These are phyloP conservation scores for Amphirosellinia nigrospora DNA, from an alignment of 495 filamentous ascomycete species.

Conservation along the genomic window DNA sequence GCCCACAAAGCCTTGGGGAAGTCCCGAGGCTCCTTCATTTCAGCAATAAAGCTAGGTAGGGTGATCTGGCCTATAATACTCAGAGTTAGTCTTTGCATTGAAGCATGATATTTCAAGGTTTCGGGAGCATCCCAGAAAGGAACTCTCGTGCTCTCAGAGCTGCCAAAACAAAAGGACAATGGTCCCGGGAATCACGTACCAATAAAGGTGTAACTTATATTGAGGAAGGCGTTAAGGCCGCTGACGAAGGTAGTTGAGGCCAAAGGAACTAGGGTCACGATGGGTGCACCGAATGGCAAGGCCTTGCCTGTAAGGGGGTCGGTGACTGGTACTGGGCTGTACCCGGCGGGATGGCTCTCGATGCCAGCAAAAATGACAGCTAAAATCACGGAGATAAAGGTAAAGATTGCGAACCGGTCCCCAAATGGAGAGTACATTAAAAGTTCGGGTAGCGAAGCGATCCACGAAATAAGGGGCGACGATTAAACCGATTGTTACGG, in stretches of 20 bases:
- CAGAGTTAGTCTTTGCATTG: too few species aligned
- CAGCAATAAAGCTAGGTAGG: constrained; percentile 87
- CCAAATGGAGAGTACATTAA: constrained; percentile 77
- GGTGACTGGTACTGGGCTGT: constrained; percentile 53
- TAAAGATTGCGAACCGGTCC: constrained; percentile 80
- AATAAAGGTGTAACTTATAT: constrained; percentile 91
- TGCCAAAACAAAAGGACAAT: too few species aligned
- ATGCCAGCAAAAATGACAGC: constrained; percentile 79
- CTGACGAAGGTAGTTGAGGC: constrained; percentile 76
- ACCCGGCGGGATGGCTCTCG: constrained; percentile 69
- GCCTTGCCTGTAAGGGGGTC: constrained; percentile 40
- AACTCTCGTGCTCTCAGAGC: too few species aligned
- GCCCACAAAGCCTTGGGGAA: constrained; percentile 90
- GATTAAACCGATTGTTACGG: constrained; percentile 75
- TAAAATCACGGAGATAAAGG: constrained; percentile 82
- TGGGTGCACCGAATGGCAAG: constrained; percentile 59
- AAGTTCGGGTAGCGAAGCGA: constrained; percentile 85
- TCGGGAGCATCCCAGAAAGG: too few species aligned
- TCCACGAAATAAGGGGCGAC: constrained; percentile 70
- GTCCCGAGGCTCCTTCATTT: constrained; percentile 84
- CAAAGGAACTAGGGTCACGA: constrained; percentile 68
- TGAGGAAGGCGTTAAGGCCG: constrained; percentile 83
- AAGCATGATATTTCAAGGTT: too few species aligned
- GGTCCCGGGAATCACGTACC: too few species aligned
- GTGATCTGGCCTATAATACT: too few species aligned